phyloP scores from a whole-genome alignment of 2,329 filamentous ascomycete genomes.

The Zarea fungicola region DNA sequence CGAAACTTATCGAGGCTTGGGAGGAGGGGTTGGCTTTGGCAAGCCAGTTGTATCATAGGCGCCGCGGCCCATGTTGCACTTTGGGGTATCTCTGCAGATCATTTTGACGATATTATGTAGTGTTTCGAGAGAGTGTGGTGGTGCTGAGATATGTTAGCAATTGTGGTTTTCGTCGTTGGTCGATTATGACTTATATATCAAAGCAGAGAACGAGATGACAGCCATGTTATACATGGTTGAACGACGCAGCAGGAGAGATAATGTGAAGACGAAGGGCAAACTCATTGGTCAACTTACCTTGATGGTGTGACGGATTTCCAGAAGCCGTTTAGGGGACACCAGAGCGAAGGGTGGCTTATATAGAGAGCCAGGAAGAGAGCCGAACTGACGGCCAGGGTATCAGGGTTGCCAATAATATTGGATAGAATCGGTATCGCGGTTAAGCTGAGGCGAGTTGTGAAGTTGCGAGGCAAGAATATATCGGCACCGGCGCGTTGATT shows the following conservation, averaged over 20 bases:
- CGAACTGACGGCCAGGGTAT: conserved; percentile 27
- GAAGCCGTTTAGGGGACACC: conserved; percentile 14
- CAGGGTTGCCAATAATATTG: conserved; percentile 32
- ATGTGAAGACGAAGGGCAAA: conserved; percentile 11
- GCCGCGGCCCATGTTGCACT: conserved; percentile 45
- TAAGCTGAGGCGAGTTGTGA: conserved; percentile 22
- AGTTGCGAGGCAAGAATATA: conserved; percentile 25
- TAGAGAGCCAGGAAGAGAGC: conserved; percentile 22
- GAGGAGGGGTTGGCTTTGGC: conserved; percentile 38
- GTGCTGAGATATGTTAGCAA: conserved; percentile 5
- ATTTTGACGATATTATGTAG: conserved; percentile 28
- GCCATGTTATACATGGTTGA: neutral
- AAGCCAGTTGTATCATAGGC: conserved; percentile 49
- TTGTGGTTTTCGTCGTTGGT: neutral
- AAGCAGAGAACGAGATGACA: neutral
- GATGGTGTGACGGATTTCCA: conserved; percentile 24
- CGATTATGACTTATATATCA: neutral
- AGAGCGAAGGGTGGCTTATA: conserved; percentile 19
- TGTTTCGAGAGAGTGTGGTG: conserved; percentile 7
- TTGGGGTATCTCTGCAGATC: conserved; percentile 29
- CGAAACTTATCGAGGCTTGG: conserved; percentile 33
- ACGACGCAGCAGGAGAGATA: neutral
- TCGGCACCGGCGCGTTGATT: conserved; percentile 30
- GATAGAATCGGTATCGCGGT: conserved; percentile 26
- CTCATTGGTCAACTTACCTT: conserved; percentile 28